These are phyloP conservation scores for Talaromyces stipitatus DNA, from an alignment of 495 filamentous ascomycete genomes.

Conservation along the genomic window DNA sequence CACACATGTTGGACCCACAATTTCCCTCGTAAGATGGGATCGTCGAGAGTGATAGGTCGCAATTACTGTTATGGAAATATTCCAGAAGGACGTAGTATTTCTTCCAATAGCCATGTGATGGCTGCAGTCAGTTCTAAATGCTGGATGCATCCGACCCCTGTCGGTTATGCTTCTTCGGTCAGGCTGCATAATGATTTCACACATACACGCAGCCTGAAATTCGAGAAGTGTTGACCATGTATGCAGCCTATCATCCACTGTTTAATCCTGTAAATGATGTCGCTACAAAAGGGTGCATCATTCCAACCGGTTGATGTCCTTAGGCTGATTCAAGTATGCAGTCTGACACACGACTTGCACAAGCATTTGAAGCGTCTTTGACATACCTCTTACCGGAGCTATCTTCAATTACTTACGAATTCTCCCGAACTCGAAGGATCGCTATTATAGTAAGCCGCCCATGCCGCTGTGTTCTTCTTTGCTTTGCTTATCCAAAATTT, in stretches of 20 bases:
- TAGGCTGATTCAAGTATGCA: neutral
- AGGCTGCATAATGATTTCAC: neutral
- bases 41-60: neutral
- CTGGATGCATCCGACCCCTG: neutral
- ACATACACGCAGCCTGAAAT: neutral
- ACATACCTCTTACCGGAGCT: neutral
- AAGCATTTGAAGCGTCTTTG: neutral
- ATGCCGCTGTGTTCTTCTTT: neutral
- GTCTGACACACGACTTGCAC: neutral
- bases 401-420: neutral
- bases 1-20: neutral
- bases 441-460: neutral
- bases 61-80: neutral
- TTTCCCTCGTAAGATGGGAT: too few relatives aligned
- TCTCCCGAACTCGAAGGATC: neutral
- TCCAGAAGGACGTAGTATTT: neutral
- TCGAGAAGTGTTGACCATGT: too few relatives aligned
- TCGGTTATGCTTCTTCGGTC: neutral
- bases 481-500: neutral
- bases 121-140: neutral
- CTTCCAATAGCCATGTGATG: neutral
- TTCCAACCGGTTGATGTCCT: too few relatives aligned
- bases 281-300: too few relatives aligned
- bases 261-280: too few relatives aligned
- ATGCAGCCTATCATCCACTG: too few relatives aligned